A percentile compares a stretch with the other conserved stretches of the same genome.
Conservation (phyloP, 768 basidiomycete genomes). For the Holtermannia corniformis region DNA sequence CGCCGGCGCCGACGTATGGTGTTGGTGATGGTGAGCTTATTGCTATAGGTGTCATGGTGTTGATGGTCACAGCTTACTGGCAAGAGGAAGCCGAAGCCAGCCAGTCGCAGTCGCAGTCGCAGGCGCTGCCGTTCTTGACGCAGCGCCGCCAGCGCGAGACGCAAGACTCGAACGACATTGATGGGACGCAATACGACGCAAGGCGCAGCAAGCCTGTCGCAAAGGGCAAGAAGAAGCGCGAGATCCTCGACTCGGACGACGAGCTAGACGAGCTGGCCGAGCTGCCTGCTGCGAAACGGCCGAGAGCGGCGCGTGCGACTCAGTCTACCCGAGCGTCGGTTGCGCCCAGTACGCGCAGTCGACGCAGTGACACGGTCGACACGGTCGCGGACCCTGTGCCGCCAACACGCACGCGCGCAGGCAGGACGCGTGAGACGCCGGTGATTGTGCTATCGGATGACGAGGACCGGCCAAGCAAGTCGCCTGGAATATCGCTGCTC, state of each 20-base stretch:
- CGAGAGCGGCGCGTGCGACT: neutral
- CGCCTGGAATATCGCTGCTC: no score
- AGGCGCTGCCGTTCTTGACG: slow-evolving; percentile 1
- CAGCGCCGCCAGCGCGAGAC: neutral
- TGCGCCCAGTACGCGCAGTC: neutral
- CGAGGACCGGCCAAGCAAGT: neutral
- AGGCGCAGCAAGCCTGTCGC: neutral
- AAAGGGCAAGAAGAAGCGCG: slow-evolving; percentile 1
- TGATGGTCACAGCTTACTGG: slow-evolving; percentile 27
- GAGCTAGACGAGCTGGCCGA: neutral
- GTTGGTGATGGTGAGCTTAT: neutral
- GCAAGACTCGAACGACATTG: slow-evolving; percentile 10
- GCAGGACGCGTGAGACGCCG: neutral
- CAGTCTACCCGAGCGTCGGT: neutral
- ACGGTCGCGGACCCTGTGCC: neutral
- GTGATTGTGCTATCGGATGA: neutral
- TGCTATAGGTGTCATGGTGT: neutral
- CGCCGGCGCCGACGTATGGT: slow-evolving; percentile 29
- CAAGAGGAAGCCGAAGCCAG: slow-evolving; percentile 11
- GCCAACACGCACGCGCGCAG: neutral
- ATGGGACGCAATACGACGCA: neutral
- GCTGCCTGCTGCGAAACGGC: neutral
- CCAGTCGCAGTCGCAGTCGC: slow-evolving; percentile 1
- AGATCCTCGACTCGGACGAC: slow-evolving; percentile 4
- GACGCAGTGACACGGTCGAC: neutral